Base-by-base conservation (phyloP, 805 yeast species). In the Dipodascus albidus region DNA sequence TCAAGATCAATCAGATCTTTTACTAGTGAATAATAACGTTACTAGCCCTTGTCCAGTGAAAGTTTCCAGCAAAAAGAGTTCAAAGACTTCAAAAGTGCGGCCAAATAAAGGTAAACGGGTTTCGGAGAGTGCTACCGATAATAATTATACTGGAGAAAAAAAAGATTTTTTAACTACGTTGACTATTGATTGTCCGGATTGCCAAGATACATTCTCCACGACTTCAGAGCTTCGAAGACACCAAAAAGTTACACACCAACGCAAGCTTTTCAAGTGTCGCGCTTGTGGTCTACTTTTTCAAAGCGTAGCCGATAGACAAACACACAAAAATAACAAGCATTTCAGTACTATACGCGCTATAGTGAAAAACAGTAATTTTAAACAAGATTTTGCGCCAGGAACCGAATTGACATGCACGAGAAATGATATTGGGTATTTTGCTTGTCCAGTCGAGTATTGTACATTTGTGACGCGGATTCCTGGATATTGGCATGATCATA, bases 241-340 rank as follows among this genome's bases (percentile, higher is more conserved):
- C 47, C 56, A 55, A 27, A 60, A 60, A 51, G 51, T 47, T 35
- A 33, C 50, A 11, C 64, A 60, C 50, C 55, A 55, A 41, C 42
- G 54, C 41, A 52, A 54, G 33, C 53, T 59, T 15, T 60, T 51
- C 57, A 57, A 58, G 52, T 60, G 64, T 48, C 61, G 62, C 19
- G 57, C 56, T 42, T 60, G 64, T 48, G 62, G 62, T 27, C 57
- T 59, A 53, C 55, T 60, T 50, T 60, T 60, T 52, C 51, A 48
- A 17, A 57, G 61, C 6, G 55, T 60, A 14, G 62, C 64, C n/a
- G 64, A 60, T 44, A 52, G 64, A 3, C 64, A 60, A 49, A 60
- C 64, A 31, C 64, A 60, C 54, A 60, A 60, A 41, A 60, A 60
- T 52, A 60, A 60, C 58, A 52, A 57, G 53, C 64, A 60, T 51